A percentile compares a stretch with the other conserved stretches of the same genome.
Conservation (phyloP, 257 asterid genomes). For the Misopates orontium region DNA sequence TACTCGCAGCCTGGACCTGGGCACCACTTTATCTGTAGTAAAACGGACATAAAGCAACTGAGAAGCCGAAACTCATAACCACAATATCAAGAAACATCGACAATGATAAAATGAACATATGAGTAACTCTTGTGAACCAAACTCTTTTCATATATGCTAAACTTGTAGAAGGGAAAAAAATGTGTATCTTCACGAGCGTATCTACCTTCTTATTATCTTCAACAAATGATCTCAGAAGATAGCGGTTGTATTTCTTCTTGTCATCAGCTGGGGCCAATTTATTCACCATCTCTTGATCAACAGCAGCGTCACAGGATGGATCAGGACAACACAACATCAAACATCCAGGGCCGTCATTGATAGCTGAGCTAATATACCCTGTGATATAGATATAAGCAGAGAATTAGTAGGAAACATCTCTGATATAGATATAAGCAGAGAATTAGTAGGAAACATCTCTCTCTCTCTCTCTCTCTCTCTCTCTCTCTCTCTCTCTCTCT, state of each 20-base stretch:
- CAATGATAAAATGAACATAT: not conserved
- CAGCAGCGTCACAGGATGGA: constrained; percentile 82
- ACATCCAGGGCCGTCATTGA: constrained; percentile 92
- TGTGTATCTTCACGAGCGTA: not conserved
- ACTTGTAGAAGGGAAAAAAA: not conserved
- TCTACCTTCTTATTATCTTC: constrained; percentile 80
- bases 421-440: constrained; percentile 29
- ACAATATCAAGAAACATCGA: too few relatives aligned
- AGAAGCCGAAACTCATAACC: not conserved
- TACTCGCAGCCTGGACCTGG: constrained; percentile 97
- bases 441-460: constrained; percentile 31
- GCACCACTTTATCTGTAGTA: constrained; percentile 84
- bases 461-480: not conserved
- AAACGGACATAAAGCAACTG: constrained; percentile 15
- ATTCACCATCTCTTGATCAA: constrained; percentile 79
- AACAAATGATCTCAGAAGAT: constrained; percentile 67
- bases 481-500: too few relatives aligned
- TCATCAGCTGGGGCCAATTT: constrained; percentile 61
- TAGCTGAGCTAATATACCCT: constrained; percentile 73
- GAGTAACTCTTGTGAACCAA: too few relatives aligned
- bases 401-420: constrained; percentile 31
- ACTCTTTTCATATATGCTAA: not conserved
- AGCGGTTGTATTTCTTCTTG: constrained; percentile 57
- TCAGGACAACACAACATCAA: constrained; percentile 85
- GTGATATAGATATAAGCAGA: constrained; percentile 33